Base-by-base conservation (phyloP, 2,329 filamentous ascomycete species). In the Myriosclerotinia curreyana region DNA sequence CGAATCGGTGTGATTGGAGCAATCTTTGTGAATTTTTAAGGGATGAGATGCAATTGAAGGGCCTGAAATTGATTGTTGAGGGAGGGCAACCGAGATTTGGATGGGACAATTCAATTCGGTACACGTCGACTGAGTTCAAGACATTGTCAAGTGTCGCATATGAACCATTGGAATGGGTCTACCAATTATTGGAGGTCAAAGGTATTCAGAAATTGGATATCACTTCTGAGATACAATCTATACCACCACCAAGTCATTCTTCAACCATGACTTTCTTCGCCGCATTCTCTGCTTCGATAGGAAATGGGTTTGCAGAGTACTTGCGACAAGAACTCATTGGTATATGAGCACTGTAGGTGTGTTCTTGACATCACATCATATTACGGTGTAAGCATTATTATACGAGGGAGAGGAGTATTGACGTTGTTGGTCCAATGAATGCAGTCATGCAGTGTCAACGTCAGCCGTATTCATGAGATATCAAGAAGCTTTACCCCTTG, bases 231-330 rank as follows among this genome's bases (percentile, higher is more conserved):
- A 78, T 86, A 17, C 81, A 83, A 67, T 78, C 81, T 68, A 46
- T 61, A 34, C 48, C 56, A 72, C 80, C 82, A 2, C 75, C 78
- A 34, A 81, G 82, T 1, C 78, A 79, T 62, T 83, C 80, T 22
- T 79, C 80, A 64, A 79, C 79, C 52, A 82, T 85, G 80, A 78
- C 82, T 4, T 79, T 85, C 66, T 86, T 83, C 71, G 81, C 85
- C 2, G 80, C 83, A 31, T 84, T 88, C 67, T 86, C 84, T 38
- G 80, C 79, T 42, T 86, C 84, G 62, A 81, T 88, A 22, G 82
- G 86, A 67, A 79, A 74, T 8, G 81, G 81, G 3, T 81, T 87
- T 73, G 76, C 78, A 48, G 81, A 83, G 65, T 87, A 81, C 73
- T 71, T 86, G 66, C 74, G 71, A 62, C 71, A 69, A 3, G 73